phyloP scores from a whole-genome alignment of 768 basidiomycete genomes.

The Mycena olivaceomarginata region DNA sequence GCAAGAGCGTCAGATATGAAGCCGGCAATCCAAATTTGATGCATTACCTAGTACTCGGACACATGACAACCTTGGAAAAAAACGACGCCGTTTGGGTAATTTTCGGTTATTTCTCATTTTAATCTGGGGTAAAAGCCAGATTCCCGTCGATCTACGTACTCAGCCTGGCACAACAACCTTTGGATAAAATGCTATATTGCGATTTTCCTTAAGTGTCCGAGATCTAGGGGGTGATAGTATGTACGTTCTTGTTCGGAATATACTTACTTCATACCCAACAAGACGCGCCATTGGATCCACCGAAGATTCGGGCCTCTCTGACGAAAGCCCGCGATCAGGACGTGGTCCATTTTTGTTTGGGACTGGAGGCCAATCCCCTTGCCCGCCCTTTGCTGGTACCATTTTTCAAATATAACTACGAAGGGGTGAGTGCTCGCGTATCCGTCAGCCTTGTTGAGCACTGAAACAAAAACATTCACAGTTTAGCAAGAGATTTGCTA shows the following conservation, averaged over 20 bases:
- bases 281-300: constrained; percentile 81
- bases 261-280: constrained; percentile 7
- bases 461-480: constrained; percentile 36
- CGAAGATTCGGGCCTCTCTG: constrained; percentile 67
- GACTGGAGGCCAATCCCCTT: constrained; percentile 63
- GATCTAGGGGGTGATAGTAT: constrained; percentile 59
- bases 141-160: too few species aligned
- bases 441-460: too few species aligned
- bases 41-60: too few species aligned
- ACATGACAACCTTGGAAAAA: too few species aligned
- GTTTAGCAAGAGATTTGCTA: constrained; percentile 68
- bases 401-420: constrained; percentile 71
- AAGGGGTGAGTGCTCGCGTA: constrained; percentile 55
- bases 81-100: too few species aligned
- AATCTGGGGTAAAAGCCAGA: too few species aligned
- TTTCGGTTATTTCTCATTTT: too few species aligned
- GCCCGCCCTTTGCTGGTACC: constrained; percentile 61
- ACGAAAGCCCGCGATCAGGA: constrained; percentile 61
- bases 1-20: too few species aligned
- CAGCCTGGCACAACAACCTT: too few species aligned
- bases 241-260: constrained; percentile 60
- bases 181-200: too few species aligned
- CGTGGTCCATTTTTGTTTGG: constrained; percentile 63
- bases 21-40: too few species aligned
- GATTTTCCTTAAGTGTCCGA: too few species aligned